These are phyloP conservation scores for Tolypocladium cylindrosporum DNA, from an alignment of 2,329 filamentous ascomycete genomes.

Conservation along the genomic window DNA sequence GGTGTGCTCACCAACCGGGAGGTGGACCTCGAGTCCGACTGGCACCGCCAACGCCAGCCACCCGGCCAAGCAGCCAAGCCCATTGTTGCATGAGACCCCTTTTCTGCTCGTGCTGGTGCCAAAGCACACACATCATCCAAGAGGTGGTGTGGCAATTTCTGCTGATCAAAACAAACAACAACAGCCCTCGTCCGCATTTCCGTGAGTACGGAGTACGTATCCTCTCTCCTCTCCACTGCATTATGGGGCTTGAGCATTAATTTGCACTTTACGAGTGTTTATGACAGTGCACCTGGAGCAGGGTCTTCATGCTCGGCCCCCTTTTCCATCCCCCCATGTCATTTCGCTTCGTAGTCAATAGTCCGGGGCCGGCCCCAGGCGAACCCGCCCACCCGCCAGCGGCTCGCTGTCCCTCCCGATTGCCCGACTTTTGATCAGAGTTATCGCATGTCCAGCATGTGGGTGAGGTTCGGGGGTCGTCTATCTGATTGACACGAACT, in stretches of 20 bases:
- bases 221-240: conserved; percentile 13
- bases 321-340: conserved; percentile 9
- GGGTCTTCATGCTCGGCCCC: conserved; percentile 1
- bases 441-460: conserved; percentile 2
- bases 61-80: not conserved
- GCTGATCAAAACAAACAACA: conserved; percentile 21
- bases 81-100: not conserved
- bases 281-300: not conserved
- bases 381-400: not conserved
- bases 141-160: conserved; percentile 9
- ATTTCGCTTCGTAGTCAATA: conserved; percentile 19
- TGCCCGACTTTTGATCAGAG: conserved; percentile 9
- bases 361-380: not conserved
- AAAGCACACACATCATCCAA: not conserved
- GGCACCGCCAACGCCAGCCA: not conserved
- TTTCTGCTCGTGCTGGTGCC: not conserved
- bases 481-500: not conserved
- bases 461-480: not conserved
- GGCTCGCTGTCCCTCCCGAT: conserved; percentile 2
- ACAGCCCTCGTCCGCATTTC: conserved; percentile 3
- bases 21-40: not conserved
- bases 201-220: not conserved
- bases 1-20: not conserved
- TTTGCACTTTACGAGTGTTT: not conserved
- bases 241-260: conserved; percentile 1